Evolutionary conservation across 495 filamentous ascomycete genomes (phyloP).

Genomic region (Penicillium goetzii): DNA sequence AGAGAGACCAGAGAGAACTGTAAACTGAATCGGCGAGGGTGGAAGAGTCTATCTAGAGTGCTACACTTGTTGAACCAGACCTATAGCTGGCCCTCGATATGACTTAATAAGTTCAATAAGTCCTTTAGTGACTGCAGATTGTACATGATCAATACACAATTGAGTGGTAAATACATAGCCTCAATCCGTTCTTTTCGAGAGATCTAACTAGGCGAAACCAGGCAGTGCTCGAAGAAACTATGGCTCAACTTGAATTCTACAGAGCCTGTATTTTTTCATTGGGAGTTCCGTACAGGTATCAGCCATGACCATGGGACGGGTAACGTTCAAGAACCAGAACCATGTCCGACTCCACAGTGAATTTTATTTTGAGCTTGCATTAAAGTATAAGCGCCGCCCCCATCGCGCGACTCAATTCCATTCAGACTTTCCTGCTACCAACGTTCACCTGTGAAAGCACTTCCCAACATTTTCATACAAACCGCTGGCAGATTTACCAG

Average conservation of each 20-base stretch:
- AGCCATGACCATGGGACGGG: background rate
- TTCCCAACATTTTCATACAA: background rate
- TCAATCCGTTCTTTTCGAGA: background rate
- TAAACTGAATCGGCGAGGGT: background rate
- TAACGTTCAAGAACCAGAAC: background rate
- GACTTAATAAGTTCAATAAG: no score
- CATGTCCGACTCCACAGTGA: background rate
- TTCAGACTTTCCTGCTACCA: background rate
- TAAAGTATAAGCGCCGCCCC: constrained; percentile 13
- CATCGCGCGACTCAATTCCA: background rate
- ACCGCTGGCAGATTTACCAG: background rate
- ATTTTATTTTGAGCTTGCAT: constrained; percentile 5
- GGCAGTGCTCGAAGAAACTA: constrained; percentile 8
- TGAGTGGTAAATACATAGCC: background rate
- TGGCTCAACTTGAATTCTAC: background rate
- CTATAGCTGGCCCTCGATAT: background rate
- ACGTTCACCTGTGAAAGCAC: background rate
- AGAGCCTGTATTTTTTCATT: background rate
- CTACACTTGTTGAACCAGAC: background rate
- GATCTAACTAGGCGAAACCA: background rate
- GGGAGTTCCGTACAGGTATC: background rate
- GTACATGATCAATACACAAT: background rate
- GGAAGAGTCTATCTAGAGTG: background rate
- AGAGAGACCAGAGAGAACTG: background rate
- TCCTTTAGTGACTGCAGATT: background rate